Evolutionary conservation across 202 grass and related monocot genomes (phyloP), one percentile per base, ranked within the genome.

Genomic region (Zoysia matrella): DNA sequence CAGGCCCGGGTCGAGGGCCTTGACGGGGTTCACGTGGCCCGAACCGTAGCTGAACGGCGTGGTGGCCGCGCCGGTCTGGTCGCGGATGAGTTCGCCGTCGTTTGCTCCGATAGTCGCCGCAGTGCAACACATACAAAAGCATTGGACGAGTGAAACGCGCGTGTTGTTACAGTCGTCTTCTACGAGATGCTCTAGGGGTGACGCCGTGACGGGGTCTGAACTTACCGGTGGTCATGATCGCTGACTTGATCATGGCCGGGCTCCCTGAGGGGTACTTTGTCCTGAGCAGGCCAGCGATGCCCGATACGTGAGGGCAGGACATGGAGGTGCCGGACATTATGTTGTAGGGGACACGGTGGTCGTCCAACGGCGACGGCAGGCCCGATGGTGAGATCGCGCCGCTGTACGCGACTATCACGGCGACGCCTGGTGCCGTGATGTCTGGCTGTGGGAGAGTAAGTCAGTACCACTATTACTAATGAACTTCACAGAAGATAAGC

Each of bases 251-350:
- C 72, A 89, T 89, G 7, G 86, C 88, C 9, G 90, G 90, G 53
- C 42, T 90, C 93, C 93, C 92, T 11, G 47, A 0, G 4, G 89
- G 94, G 66, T 91, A 60, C 49, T 80, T 80, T 0, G 79, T 70
- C 65, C 84, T 92, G 68, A 97, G 30, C 50, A 94, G 90, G 56
- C 84, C 92, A 63, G 43, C 75, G n/a, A 97, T 11, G 40, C 92
- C 88, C 1, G 94, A 79, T 2, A 89, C 75, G 70, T 97, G 94
- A 16, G 94, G 94, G 78, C 94, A 97, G 60, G 94, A 72, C 90
- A 97, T 97, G 54, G 94, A 94, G 3, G 92, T 94, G 54, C 94
- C 94, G 45, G 94, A 97, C 4, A 39, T 4, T 4, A 78, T 45
- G 75, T 91, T 97, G 81, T 87, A 97, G 73, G 78, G 14, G 11